Evolutionary conservation across 495 filamentous ascomycete genomes (phyloP).

Genomic region (Podospora pseudoanserina): DNA sequence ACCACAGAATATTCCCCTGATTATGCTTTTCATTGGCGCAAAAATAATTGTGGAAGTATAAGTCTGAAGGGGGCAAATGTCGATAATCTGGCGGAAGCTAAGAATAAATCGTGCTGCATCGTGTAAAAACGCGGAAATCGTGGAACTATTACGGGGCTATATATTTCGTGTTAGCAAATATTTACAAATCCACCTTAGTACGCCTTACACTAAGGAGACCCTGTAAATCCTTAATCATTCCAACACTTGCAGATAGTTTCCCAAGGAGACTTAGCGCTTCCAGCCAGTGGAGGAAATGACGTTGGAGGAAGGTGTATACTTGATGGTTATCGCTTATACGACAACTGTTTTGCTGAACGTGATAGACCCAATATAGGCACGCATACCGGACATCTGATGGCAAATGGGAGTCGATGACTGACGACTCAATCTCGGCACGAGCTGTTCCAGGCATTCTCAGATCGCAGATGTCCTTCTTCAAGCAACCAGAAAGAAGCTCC

Average conservation of each 20-base stretch:
- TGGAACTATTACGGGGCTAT: no score
- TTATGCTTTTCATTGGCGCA: neutral
- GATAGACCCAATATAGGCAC: slow-evolving; percentile 48
- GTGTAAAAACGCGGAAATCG: no score
- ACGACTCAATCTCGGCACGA: slow-evolving; percentile 18
- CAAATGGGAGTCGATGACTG: slow-evolving; percentile 24
- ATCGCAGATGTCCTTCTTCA: slow-evolving; percentile 41
- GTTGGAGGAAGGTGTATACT: slow-evolving; percentile 35
- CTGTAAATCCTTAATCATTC: neutral
- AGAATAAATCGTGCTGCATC: no score
- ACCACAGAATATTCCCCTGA: neutral
- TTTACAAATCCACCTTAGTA: no score
- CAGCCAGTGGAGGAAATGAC: slow-evolving; percentile 43
- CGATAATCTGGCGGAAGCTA: no score
- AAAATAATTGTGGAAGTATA: no score
- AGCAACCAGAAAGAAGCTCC: slow-evolving; percentile 29
- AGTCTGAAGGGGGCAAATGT: no score
- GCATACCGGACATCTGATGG: slow-evolving; percentile 29
- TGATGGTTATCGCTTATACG: slow-evolving; percentile 23
- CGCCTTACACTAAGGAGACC: neutral
- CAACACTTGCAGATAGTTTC: slow-evolving; percentile 19
- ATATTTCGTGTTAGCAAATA: no score
- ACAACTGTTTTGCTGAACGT: slow-evolving; percentile 36
- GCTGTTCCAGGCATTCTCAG: slow-evolving; percentile 30
- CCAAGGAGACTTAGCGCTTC: slow-evolving; percentile 34